phyloP scores from a whole-genome alignment of 306 rosid genomes.

The Carpinus fangiana region DNA sequence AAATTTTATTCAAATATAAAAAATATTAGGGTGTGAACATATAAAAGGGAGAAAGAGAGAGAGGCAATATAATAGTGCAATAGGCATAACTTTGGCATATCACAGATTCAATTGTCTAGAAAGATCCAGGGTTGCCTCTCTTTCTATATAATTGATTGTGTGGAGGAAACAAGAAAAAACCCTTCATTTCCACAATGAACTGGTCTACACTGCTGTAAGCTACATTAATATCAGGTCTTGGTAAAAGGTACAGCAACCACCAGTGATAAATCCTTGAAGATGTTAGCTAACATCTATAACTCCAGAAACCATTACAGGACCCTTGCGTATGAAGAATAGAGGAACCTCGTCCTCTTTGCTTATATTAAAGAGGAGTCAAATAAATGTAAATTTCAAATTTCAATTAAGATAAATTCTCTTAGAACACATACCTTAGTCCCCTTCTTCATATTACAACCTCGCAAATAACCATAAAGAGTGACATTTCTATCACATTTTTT shows the following conservation, averaged over 20 bases:
- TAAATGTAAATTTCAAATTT: too few relatives aligned
- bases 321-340: background rate
- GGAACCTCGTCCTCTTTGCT: background rate
- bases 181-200: background rate
- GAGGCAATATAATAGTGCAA: background rate
- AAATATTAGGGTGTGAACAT: background rate
- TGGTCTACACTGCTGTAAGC: background rate
- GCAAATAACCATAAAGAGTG: constrained; percentile 87
- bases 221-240: background rate
- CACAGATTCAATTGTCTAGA: background rate
- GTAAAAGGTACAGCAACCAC: background rate
- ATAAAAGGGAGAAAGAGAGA: background rate
- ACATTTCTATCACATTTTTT: constrained; percentile 81
- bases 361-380: too few relatives aligned
- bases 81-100: background rate
- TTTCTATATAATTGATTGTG: background rate
- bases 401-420: background rate
- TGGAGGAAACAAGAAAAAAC: background rate
- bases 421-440: constrained; percentile 69
- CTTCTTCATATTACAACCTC: constrained; percentile 85
- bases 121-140: background rate
- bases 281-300: background rate
- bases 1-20: background rate
- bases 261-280: background rate
- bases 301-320: background rate